A percentile compares a stretch with the other conserved stretches of the same genome.
Conservation (phyloP, 306 rosid genomes). For the Alnus glutinosa region DNA sequence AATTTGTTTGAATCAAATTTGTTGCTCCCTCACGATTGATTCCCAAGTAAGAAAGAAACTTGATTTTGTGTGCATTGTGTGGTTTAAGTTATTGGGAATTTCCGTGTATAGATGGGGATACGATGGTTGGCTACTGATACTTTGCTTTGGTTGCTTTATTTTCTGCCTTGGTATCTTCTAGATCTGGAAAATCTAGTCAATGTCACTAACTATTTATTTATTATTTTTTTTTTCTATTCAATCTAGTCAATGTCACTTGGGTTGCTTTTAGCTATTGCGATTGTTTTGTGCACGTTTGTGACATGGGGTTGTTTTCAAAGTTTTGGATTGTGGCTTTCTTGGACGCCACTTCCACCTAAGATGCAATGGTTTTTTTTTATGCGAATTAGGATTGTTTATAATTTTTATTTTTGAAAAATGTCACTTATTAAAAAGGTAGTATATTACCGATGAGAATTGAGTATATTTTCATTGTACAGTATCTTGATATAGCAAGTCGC, state of each 20-base stretch:
- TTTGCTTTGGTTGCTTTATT: neutral
- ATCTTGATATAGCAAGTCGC: no score
- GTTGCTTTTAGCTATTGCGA: constrained; percentile 1
- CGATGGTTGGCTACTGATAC: neutral
- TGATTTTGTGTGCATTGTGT: neutral
- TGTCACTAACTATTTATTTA: neutral
- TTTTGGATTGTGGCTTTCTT: constrained; percentile 15
- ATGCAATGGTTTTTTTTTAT: no score
- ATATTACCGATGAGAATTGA: no score
- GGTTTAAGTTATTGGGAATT: neutral
- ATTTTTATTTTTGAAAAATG: no score
- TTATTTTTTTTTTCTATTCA: neutral
- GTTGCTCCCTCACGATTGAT: neutral
- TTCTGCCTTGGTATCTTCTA: neutral
- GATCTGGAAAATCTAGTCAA: constrained; percentile 18
- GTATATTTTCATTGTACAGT: no score
- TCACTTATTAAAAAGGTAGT: no score
- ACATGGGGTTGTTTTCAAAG: constrained; percentile 19
- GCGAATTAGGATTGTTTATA: no score
- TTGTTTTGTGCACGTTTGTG: neutral
- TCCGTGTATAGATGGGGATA: neutral
- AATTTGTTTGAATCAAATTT: neutral
- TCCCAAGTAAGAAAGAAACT: neutral
- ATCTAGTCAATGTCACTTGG: constrained; percentile 18
- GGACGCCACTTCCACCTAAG: neutral